Evolutionary conservation across 2,329 filamentous ascomycete genomes (phyloP), one percentile per base, ranked within the genome.

Genomic region (Lecanoromycetidae sp.): DNA sequence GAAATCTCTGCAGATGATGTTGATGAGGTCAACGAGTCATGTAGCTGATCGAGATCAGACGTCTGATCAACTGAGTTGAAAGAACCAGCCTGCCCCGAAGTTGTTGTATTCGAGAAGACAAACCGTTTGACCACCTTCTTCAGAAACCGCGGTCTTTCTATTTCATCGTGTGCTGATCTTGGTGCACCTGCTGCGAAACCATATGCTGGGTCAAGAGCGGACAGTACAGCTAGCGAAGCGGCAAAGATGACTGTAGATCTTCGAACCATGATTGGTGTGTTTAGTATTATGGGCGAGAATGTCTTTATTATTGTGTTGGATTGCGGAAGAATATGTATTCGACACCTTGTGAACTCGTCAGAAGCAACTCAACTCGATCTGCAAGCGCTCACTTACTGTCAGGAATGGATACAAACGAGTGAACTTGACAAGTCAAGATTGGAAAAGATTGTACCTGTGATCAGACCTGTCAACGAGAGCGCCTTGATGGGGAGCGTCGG

Each of bases 131-230:
- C 54, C 33, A 54, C 54, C 42, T 49, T 50, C 19, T 57, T 59
- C 40, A 58, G 55, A 44, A 63, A 62, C 26, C 59, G 61, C 30
- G 63, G 64, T 33, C 57, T 60, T 37, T 61, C 54, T 15, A 57
- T 56, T 43, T 57, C 55, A 9, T 55, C 55, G 42, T 54, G 50
- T 13, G 55, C 44, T 5, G 53, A 50, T n/a, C 58, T 57, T 40
- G 59, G 53, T 27, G 63, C 63, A 41, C 57, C 58, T 38, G 58
- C 56, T 54, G 48, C 60, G 61, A 37, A 63, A 55, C 44, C 63
- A 52, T 29, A 61, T 44, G 40, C 60, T 57, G 41, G 62, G 25
- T 48, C 47, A 15, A 55, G 45, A 10, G 44, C 48, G 30, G 57
- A 54, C 32, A 55, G 44, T 22, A 58, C 50, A 13, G 55, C 55